phyloP scores from a whole-genome alignment of 2,329 filamentous ascomycete species.

The Blumeria hordei region DNA sequence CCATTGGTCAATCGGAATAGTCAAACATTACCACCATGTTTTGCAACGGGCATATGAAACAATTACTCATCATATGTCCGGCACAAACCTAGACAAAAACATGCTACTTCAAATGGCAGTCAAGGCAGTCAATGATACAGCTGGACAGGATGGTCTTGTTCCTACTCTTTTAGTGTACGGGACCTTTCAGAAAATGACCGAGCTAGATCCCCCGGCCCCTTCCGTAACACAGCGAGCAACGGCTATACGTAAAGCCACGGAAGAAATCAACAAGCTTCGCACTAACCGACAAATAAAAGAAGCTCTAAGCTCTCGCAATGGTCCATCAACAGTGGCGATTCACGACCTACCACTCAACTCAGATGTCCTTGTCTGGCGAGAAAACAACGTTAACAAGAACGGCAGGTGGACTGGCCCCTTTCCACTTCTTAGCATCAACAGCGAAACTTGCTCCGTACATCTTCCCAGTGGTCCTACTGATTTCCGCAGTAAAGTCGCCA shows the following conservation, averaged over 20 bases:
- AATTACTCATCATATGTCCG: neutral
- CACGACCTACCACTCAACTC: neutral
- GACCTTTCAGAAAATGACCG: neutral
- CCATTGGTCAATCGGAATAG: neutral
- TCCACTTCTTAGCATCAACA: neutral
- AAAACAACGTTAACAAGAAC: neutral
- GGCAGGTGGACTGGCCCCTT: neutral
- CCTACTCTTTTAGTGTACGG: neutral
- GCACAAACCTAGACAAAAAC: neutral
- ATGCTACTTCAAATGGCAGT: neutral
- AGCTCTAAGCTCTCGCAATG: conserved; percentile 1
- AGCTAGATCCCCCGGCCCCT: neutral
- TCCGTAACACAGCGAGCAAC: neutral
- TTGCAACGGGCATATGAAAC: neutral
- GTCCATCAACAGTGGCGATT: neutral
- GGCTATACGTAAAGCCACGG: conserved; percentile 3
- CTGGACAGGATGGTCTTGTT: neutral
- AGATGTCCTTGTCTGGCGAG: conserved; percentile 1
- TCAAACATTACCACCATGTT: neutral
- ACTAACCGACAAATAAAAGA: neutral
- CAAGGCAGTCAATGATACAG: neutral
- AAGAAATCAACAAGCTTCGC: conserved; percentile 1
- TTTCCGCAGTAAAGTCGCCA: neutral
- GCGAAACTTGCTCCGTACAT: neutral
- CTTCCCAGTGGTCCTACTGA: neutral